phyloP scores from a whole-genome alignment of 192 early-diverging fungal species.

The Coemansia sp. region DNA sequence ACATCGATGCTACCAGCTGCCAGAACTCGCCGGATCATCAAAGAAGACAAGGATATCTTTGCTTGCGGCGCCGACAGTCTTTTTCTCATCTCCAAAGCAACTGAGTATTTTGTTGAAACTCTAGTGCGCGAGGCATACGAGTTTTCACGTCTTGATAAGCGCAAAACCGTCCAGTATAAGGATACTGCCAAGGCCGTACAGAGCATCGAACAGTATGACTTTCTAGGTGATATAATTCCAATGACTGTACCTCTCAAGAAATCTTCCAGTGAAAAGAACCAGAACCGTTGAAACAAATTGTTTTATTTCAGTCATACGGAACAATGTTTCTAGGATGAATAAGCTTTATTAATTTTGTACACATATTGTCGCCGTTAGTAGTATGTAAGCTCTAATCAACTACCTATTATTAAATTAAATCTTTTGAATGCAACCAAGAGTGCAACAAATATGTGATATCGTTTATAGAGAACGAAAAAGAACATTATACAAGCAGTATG shows the following conservation, averaged over 20 bases:
- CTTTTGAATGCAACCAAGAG: too few relatives aligned
- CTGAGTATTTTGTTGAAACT: conserved; percentile 71
- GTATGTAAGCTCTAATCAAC: background rate
- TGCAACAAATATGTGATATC: too few relatives aligned
- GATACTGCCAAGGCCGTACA: conserved; percentile 65
- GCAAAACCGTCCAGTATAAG: conserved; percentile 72
- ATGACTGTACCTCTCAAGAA: conserved; percentile 34
- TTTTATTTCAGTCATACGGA: background rate
- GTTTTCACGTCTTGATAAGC: conserved; percentile 64
- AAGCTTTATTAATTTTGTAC: too few relatives aligned
- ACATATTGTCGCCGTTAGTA: too few relatives aligned
- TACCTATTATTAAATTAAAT: background rate
- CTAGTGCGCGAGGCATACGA: conserved; percentile 64
- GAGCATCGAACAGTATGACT: conserved; percentile 58
- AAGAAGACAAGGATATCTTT: conserved; percentile 72
- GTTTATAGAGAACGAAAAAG: too few relatives aligned
- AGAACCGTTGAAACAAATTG: background rate
- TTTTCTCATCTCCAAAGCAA: conserved; percentile 65
- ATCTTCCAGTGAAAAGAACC: conserved; percentile 1
- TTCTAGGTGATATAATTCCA: conserved; percentile 45
- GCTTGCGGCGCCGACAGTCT: conserved; percentile 68
- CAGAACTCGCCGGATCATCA: conserved; percentile 71
- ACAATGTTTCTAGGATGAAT: background rate
- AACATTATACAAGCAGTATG: too few relatives aligned
- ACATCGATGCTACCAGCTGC: conserved; percentile 62